phyloP scores from a whole-genome alignment of 805 yeast species.

The Cephaloascus fragrans region DNA sequence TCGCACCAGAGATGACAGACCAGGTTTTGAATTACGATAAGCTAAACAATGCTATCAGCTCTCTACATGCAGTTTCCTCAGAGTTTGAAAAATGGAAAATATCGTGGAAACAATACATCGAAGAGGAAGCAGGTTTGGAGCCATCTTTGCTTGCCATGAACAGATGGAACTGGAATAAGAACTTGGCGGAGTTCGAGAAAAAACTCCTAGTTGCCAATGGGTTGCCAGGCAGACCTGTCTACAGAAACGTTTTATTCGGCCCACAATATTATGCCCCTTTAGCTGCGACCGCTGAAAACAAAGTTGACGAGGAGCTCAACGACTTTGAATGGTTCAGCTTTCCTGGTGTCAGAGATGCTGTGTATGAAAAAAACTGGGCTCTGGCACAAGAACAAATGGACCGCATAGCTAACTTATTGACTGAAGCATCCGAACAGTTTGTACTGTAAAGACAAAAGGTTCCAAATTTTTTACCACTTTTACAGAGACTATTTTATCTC shows the following conservation, averaged over 20 bases:
- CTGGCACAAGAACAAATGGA: constrained; percentile 47
- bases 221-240: constrained; percentile 48
- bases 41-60: constrained; percentile 15
- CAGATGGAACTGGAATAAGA: constrained; percentile 78
- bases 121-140: constrained; percentile 44
- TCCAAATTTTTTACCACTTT: too few relatives aligned
- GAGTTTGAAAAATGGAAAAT: constrained; percentile 44
- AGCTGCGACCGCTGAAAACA: too few relatives aligned
- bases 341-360: constrained; percentile 68
- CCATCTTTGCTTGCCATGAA: constrained; percentile 63
- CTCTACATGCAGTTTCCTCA: constrained; percentile 32
- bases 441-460: not conserved
- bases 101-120: constrained; percentile 49
- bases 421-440: constrained; percentile 9
- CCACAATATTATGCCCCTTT: constrained; percentile 53
- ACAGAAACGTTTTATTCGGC: constrained; percentile 59
- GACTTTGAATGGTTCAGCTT: constrained; percentile 52
- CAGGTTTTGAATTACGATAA: constrained; percentile 12
- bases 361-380: constrained; percentile 37
- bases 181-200: constrained; percentile 45
- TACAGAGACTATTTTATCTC: too few relatives aligned
- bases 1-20: constrained; percentile 2
- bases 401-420: constrained; percentile 21
- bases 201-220: constrained; percentile 37
- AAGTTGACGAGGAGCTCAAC: constrained; percentile 9